Evolutionary conservation across 768 basidiomycete genomes (phyloP).

Genomic region (Tephrocybe sp.): DNA sequence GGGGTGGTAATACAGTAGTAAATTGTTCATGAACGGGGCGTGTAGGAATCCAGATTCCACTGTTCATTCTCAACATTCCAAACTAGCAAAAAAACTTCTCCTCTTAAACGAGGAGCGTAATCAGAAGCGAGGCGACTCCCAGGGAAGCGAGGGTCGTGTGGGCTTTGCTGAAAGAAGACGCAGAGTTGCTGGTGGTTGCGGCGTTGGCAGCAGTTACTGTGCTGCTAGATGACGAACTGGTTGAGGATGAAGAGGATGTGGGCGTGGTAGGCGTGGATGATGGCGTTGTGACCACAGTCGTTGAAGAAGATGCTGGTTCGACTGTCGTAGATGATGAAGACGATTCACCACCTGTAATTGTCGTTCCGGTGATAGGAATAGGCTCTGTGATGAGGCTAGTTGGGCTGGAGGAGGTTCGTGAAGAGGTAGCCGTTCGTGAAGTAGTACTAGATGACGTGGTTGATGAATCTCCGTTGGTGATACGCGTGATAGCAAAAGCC

Average conservation of each 20-base stretch:
- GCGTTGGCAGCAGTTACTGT: constrained; percentile 17
- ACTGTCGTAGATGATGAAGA: constrained; percentile 3
- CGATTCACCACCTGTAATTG: constrained; percentile 26
- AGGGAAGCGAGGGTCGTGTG: constrained; percentile 10
- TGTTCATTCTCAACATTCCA: constrained; percentile 2
- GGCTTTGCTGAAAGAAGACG: constrained; percentile 19
- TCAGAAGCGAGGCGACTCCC: constrained; percentile 19
- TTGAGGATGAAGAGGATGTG: neutral
- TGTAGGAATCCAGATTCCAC: neutral
- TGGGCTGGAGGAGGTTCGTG: constrained; percentile 12
- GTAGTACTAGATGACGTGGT: constrained; percentile 2
- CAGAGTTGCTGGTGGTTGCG: constrained; percentile 25
- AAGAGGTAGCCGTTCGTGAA: neutral
- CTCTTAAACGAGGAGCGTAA: constrained; percentile 17
- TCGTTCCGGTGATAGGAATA: constrained; percentile 30
- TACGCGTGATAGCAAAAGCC: constrained; percentile 56
- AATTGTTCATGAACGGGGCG: constrained; percentile 2
- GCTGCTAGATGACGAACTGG: constrained; percentile 8
- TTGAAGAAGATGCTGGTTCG: neutral
- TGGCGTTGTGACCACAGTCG: constrained; percentile 1
- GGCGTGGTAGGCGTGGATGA: constrained; percentile 15
- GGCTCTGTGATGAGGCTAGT: constrained; percentile 26
- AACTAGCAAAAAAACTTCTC: constrained; percentile 8
- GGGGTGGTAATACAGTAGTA: constrained; percentile 14
- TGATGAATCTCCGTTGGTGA: constrained; percentile 30